phyloP scores from a whole-genome alignment of 202 grass and related monocot genomes.

The Digitaria exilis region DNA sequence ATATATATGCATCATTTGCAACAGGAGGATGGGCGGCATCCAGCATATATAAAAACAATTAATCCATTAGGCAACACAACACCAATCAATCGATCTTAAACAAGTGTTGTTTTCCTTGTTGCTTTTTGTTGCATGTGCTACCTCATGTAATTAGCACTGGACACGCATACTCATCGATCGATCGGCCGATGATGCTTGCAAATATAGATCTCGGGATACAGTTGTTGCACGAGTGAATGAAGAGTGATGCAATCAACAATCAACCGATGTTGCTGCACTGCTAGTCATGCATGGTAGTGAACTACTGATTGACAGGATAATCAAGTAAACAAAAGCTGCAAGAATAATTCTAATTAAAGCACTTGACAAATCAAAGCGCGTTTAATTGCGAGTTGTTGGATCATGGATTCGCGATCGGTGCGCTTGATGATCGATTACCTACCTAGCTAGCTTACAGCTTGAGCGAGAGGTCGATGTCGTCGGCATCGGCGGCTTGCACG shows the following conservation, averaged over 20 bases:
- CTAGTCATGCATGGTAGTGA: not conserved
- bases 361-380: not conserved
- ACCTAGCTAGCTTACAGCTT: constrained; percentile 44
- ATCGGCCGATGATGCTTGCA: not conserved
- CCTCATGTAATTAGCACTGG: not conserved
- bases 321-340: not conserved
- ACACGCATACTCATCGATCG: not conserved
- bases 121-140: not conserved
- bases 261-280: not conserved
- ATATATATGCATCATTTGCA: not conserved
- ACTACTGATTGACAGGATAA: not conserved
- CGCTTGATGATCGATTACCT: not conserved
- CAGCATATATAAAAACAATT: not conserved
- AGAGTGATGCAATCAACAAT: constrained; percentile 2
- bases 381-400: not conserved
- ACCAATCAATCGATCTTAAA: not conserved
- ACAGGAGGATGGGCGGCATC: not conserved
- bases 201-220: not conserved
- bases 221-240: not conserved
- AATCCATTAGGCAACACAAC: not conserved
- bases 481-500: constrained; percentile 33
- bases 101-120: not conserved
- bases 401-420: not conserved
- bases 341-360: not conserved
- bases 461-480: constrained; percentile 62